phyloP scores from a whole-genome alignment of 78 protist species.

The Dictyostelium intermedium region DNA sequence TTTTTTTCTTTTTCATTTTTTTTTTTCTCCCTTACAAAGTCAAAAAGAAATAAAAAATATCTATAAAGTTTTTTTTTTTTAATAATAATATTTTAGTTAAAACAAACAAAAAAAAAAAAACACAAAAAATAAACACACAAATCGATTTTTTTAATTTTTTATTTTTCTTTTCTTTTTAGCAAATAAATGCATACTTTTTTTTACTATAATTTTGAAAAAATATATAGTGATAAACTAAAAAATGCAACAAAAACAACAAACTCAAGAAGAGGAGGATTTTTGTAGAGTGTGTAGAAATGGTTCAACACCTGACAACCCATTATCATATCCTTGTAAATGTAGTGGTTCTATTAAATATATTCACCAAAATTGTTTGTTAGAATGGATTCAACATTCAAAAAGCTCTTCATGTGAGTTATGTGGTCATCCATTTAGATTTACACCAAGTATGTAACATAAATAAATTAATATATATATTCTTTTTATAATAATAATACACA shows the following conservation, averaged over 20 bases:
- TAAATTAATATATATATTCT: not conserved
- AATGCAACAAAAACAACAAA: not conserved
- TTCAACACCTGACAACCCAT: constrained; percentile 34
- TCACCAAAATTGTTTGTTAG: constrained; percentile 52
- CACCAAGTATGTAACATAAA: constrained; percentile 42
- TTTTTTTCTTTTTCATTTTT: not conserved
- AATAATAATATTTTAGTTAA: not conserved
- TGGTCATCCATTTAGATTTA: constrained; percentile 71
- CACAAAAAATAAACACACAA: not conserved
- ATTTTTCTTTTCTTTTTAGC: not conserved
- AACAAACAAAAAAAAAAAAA: not conserved
- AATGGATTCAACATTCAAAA: constrained; percentile 62
- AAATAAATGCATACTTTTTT: not conserved
- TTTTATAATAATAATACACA: not conserved
- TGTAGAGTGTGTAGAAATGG: constrained; percentile 76
- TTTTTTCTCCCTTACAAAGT: too few relatives aligned
- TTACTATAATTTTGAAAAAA: not conserved
- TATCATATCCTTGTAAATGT: constrained; percentile 75
- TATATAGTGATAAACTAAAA: not conserved
- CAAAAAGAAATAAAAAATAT: too few relatives aligned
- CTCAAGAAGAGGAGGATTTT: constrained; percentile 28
- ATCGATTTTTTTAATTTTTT: not conserved
- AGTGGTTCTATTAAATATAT: constrained; percentile 67
- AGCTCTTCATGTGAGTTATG: constrained; percentile 67
- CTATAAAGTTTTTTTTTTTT: not conserved